Evolutionary conservation across 2,329 filamentous ascomycete species (phyloP).

Genomic region (Helminthosporium solani): DNA sequence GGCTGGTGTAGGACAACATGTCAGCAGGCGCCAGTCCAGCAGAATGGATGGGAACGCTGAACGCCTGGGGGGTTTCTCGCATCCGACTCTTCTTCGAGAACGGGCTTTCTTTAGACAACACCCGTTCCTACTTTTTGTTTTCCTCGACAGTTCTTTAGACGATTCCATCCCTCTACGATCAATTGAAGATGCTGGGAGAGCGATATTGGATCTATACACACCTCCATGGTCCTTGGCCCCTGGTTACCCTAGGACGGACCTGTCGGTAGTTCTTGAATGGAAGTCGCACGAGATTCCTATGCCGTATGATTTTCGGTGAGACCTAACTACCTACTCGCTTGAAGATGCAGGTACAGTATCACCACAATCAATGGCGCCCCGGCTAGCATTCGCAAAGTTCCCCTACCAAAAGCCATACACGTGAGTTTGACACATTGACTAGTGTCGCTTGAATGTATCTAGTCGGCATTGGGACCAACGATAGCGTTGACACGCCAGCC

Average conservation of each 20-base stretch:
- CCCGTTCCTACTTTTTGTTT: neutral
- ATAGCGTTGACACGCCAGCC: constrained; percentile 3
- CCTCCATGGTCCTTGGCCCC: neutral
- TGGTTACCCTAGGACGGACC: constrained; percentile 4
- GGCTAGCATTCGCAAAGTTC: neutral
- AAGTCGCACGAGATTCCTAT: constrained; percentile 1
- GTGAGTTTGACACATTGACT: neutral
- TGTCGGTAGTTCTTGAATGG: constrained; percentile 3
- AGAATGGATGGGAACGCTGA: too few relatives aligned
- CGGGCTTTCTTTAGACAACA: neutral
- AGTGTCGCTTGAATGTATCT: neutral
- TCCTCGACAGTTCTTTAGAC: too few relatives aligned
- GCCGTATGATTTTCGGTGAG: constrained; percentile 4
- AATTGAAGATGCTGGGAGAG: too few relatives aligned
- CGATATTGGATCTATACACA: neutral
- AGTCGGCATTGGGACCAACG: neutral
- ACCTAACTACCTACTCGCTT: too few relatives aligned
- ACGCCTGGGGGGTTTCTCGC: too few relatives aligned
- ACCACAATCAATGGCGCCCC: too few relatives aligned
- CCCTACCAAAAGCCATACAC: neutral
- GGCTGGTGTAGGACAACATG: neutral
- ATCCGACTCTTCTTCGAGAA: too few relatives aligned
- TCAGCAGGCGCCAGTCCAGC: neutral
- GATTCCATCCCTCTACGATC: too few relatives aligned
- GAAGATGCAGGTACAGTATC: too few relatives aligned